Base-by-base conservation (phyloP, 169 alveolate species). In the Cryptosporidium ryanae region DNA sequence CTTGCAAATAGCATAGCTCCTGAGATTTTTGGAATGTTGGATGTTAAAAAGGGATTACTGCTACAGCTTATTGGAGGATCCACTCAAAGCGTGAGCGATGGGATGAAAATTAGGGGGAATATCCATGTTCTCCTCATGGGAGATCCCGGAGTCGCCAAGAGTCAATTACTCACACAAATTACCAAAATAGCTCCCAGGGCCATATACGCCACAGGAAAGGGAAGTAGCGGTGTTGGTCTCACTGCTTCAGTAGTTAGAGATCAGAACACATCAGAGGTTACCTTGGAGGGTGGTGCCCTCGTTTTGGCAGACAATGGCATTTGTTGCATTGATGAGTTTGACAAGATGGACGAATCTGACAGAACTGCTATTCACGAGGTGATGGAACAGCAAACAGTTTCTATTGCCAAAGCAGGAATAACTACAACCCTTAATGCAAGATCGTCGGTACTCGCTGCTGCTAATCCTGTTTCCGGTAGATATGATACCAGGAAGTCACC, bases 61-160 rank as follows among this genome's bases (percentile, higher is more conserved):
- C 82, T 97, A 50, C 94, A 96, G 63, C 90, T 97, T 89, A 94
- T 94, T 54, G 99, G 99, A 21, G 99, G 99, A 44, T 96, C 94
- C 15, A 93, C 97, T 44, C 94, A 95, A 76, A 94, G 93, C 89
- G 95, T 93, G 87, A 92, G 91, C 29, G 99, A 97, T 65, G 99
- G 99, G 7, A 98, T 98, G 92, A 93, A 95, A 70, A 98, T 98
- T 54, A 96, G 99, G 89, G 99, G 99, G n/a, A 97, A 97, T 90
- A 92, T 98, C 63, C 98, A 98, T 93, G 94, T 97, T 23, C 92
- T 98, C 64, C 93, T 98, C 48, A 96, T 98, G 96, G 99, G 99
- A 34, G 99, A 97, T 90, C 99, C 99, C 5, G 99, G 99, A 25
- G 98, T 98, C n/a, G 99, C 99, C 17, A 98, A 98, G 93, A 90